These are phyloP conservation scores for Mikania micrantha DNA, from an alignment of 129 eudicot species.

Conservation along the genomic window DNA sequence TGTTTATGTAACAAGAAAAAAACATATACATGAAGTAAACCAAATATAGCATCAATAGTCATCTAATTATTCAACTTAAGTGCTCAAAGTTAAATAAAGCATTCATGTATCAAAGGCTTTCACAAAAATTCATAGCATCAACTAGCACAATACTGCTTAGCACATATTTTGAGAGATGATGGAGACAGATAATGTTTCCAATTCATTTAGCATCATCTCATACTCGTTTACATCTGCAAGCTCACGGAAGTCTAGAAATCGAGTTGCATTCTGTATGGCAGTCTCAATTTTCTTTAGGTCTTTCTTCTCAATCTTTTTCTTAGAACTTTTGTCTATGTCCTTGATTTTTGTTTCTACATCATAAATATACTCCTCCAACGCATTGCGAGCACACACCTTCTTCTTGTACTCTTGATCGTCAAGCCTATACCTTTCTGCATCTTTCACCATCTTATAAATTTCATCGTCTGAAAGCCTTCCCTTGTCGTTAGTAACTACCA, in stretches of 20 bases:
- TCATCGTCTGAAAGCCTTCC: constrained; percentile 22
- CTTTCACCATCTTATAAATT: constrained; percentile 12
- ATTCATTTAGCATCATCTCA: neutral
- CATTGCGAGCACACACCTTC: constrained; percentile 11
- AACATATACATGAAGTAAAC: too few species aligned
- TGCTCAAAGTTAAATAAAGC: too few species aligned
- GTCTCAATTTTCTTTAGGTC: constrained; percentile 7
- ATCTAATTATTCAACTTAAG: too few species aligned
- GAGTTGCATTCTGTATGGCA: neutral
- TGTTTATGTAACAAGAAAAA: too few species aligned
- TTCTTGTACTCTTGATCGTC: constrained; percentile 5
- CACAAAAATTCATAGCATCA: too few species aligned
- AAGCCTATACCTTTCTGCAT: constrained; percentile 5
- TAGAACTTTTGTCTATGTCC: neutral
- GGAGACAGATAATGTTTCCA: constrained; percentile 3
- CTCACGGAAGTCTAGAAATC: neutral
- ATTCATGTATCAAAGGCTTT: too few species aligned
- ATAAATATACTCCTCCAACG: constrained; percentile 11
- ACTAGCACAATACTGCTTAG: neutral
- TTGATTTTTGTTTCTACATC: constrained; percentile 2
- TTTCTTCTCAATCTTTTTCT: constrained; percentile 1
- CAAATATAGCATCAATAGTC: too few species aligned
- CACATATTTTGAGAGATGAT: neutral
- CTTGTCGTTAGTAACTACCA: constrained; percentile 11
- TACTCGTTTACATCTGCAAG: constrained; percentile 5